Percentiles rank a stretch among this genome's conserved stretches.
Evolutionary conservation across 2,329 filamentous ascomycete species (phyloP).

Genomic region (Phialophora verrucosa): DNA sequence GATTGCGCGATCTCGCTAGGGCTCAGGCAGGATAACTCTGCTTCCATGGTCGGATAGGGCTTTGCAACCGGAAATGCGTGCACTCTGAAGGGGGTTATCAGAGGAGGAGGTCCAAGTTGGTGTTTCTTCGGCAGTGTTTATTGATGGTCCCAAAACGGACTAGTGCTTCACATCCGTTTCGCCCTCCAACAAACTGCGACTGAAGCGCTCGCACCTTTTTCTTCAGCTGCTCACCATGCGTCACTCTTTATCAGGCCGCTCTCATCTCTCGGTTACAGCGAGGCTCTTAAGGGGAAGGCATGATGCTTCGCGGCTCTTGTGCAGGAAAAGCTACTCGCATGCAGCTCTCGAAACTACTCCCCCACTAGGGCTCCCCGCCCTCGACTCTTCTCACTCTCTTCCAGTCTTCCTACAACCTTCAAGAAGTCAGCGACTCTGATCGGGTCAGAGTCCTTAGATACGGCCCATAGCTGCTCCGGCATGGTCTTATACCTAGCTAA

Average conservation of each 20-base stretch:
- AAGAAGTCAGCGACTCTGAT: too few relatives aligned
- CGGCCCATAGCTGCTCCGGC: too few relatives aligned
- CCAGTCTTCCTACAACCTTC: too few relatives aligned
- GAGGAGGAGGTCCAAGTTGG: not conserved
- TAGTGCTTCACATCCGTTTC: not conserved
- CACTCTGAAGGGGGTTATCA: not conserved
- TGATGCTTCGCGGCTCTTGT: too few relatives aligned
- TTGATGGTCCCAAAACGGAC: constrained; percentile 3
- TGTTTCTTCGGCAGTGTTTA: not conserved
- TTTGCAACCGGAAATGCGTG: not conserved
- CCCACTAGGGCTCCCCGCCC: too few relatives aligned
- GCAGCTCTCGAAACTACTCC: too few relatives aligned
- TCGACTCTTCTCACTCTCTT: too few relatives aligned
- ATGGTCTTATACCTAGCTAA: too few relatives aligned
- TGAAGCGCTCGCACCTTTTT: not conserved
- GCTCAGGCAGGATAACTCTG: constrained; percentile 30
- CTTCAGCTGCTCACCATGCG: not conserved
- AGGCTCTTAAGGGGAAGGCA: not conserved
- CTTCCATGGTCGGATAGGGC: constrained; percentile 29
- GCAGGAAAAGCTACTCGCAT: too few relatives aligned
- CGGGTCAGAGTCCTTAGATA: too few relatives aligned
- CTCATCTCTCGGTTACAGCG: not conserved
- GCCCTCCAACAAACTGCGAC: not conserved
- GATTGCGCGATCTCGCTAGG: constrained; percentile 32
- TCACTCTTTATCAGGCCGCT: not conserved